Base-by-base conservation (phyloP, 495 filamentous ascomycete genomes). In the Tuber borchii region DNA sequence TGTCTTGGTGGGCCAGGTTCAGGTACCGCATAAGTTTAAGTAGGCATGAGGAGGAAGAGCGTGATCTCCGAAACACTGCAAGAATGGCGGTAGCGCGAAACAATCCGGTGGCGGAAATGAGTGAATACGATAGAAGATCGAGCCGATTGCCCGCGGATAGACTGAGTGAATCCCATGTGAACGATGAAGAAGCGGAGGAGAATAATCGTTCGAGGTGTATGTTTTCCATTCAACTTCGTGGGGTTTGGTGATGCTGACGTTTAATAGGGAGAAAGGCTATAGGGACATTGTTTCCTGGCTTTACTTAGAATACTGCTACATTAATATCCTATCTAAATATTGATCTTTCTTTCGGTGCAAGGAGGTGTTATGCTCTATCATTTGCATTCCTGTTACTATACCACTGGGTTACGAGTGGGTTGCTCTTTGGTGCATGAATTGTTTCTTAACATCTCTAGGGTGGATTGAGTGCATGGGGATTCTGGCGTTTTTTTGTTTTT, bases 211-310 rank as follows among this genome's bases (percentile, higher is more conserved):
- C 76, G 4, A 65, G 71, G 71, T 78, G 80, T 81, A 81, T 39
- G 79, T 73, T 26, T 71, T 37, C 48, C 31, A 34, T 22, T 56
- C 8, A 34, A 12, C n/a, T 34, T 31, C 8, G 69, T 34, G 73
- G n/a, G 19, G 2, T 22, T 39, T 37, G 34, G 43, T 42, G 51
- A 73, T 22, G 2, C 46, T 39, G 16, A 48, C 22, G 31, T 31
- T 61, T 14, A 34, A 56, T 34, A 81, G 78, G 79, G 74, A 77
- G 56, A 48, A 81, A 75, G 14, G 78, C 71, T 34, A 71, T 78
- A 14, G 65, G 71, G 65, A 65, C 69, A 34, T 69, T 81, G 51
- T 80, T 81, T 71, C 75, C 78, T 42, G 75, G 72, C 42, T 81
- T 81, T n/a, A 78, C 20, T 26, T 26, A n/a, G 40, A 26, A 12